A percentile compares a stretch with the other conserved stretches of the same genome.
Conservation (phyloP, 2,329 filamentous ascomycete species). For the Fusarium bactridioides region DNA sequence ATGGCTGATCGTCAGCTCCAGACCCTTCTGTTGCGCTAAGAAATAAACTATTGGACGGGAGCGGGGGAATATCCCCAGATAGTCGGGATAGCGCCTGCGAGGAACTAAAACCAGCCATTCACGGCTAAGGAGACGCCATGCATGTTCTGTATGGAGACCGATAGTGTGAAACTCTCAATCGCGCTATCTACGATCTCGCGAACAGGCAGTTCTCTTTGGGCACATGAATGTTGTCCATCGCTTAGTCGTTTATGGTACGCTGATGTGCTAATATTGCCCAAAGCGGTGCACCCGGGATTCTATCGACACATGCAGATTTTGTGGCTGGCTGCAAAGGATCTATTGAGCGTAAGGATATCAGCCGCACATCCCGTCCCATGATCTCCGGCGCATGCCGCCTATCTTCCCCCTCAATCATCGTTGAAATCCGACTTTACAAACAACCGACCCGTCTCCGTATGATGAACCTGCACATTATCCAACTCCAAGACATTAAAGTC, state of each 20-base stretch:
- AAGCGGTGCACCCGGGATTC: fast-evolving
- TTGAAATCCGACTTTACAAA: neutral
- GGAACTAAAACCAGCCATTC: neutral
- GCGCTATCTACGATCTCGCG: neutral
- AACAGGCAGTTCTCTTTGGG: too few relatives aligned
- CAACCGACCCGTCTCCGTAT: neutral
- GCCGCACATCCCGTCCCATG: neutral
- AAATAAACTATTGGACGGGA: neutral
- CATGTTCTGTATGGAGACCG: fast-evolving
- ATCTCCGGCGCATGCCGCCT: neutral
- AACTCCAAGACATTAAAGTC: neutral
- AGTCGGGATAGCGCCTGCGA: neutral
- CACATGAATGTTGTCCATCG: fast-evolving
- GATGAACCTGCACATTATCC: neutral
- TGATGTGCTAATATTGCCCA: neutral
- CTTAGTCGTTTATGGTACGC: fast-evolving
- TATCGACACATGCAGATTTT: fast-evolving
- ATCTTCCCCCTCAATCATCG: neutral
- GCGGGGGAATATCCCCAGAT: neutral
- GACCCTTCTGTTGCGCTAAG: neutral
- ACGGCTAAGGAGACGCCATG: neutral
- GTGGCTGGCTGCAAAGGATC: neutral
- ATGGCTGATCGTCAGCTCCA: neutral
- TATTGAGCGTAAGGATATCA: neutral
- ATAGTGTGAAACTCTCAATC: fast-evolving